phyloP scores from a whole-genome alignment of 768 basidiomycete genomes.

The Agaricus bisporus region DNA sequence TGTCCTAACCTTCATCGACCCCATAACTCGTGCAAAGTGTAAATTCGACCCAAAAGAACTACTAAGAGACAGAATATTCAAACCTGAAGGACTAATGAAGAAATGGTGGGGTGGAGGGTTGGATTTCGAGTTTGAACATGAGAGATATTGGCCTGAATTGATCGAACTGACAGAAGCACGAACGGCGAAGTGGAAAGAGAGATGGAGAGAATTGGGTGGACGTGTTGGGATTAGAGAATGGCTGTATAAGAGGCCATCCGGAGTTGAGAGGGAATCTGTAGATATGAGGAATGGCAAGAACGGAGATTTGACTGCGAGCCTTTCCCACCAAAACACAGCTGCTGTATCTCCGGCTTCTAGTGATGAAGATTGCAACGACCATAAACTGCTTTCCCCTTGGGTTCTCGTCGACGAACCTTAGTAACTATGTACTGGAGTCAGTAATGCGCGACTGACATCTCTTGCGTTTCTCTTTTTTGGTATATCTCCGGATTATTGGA shows the following conservation, averaged over 20 bases:
- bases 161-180: conserved; percentile 48
- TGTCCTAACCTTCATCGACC: conserved; percentile 78
- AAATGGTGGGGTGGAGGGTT: conserved; percentile 64
- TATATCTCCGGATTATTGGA: no score
- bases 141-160: conserved; percentile 69
- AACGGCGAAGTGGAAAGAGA: conserved; percentile 40
- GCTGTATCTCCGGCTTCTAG: neutral
- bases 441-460: no score
- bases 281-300: neutral
- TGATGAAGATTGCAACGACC: neutral
- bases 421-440: no score
- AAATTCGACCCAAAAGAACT: conserved; percentile 66
- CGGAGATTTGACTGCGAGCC: neutral
- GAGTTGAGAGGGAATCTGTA: neutral
- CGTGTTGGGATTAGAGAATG: conserved; percentile 71
- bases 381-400: conserved; percentile 3
- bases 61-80: conserved; percentile 56
- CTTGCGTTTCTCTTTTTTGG: no score
- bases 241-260: conserved; percentile 49
- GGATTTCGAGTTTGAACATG: conserved; percentile 69
- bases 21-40: conserved; percentile 69
- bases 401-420: neutral
- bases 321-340: neutral
- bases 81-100: conserved; percentile 61
- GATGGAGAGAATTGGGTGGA: conserved; percentile 69